Conservation (phyloP, 371 early-diverging fungal species). For the Dinochytrium kinnereticum region DNA sequence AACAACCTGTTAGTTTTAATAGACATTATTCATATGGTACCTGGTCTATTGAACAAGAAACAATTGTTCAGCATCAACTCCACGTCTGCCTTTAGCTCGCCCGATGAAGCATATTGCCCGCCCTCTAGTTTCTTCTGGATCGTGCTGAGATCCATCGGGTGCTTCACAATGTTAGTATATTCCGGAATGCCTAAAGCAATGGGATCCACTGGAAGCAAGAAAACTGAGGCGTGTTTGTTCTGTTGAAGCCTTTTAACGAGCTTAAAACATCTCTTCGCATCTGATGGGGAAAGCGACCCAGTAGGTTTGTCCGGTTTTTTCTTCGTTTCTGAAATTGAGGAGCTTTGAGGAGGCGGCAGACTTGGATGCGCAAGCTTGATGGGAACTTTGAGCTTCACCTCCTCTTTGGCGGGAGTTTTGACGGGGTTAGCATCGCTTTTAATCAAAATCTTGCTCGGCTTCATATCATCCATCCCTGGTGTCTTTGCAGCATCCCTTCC, state of each 20-base stretch:
- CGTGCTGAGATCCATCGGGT: conserved; percentile 65
- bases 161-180: conserved; percentile 62
- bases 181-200: conserved; percentile 60
- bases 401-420: no score
- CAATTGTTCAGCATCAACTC: conserved; percentile 51
- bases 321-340: neutral
- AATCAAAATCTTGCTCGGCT: no score
- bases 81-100: conserved; percentile 74
- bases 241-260: conserved; percentile 21
- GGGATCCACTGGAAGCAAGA: conserved; percentile 62
- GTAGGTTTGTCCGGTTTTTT: neutral
- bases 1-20: neutral
- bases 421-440: no score
- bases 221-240: conserved; percentile 48
- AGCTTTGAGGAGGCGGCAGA: neutral
- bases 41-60: conserved; percentile 38
- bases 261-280: conserved; percentile 13
- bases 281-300: neutral
- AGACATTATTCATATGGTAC: neutral
- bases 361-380: neutral
- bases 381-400: neutral
- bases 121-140: conserved; percentile 35
- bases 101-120: conserved; percentile 5
- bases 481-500: no score
- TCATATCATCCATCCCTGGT: no score